Evolutionary conservation across 163 green algal genomes (phyloP), one percentile per base, ranked within the genome.

Genomic region (Chloroidium sp.): DNA sequence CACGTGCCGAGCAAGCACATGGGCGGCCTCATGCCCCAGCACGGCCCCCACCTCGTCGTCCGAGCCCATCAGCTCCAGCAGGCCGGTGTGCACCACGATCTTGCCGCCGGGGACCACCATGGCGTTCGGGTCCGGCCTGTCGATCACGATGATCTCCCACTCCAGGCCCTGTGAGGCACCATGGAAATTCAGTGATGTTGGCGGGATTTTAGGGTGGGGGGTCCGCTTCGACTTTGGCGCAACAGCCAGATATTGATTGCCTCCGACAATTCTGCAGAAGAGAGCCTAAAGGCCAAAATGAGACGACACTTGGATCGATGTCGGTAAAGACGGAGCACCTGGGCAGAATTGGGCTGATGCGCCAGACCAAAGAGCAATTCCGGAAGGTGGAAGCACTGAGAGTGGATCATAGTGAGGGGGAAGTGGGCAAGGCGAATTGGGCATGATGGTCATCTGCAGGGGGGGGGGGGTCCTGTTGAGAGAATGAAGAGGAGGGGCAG

Each of bases 81-180:
- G 82, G 1, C 90, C 86, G 6, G 77, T 86, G 76, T 81, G 83
- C 4, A 84, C 76, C 0, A 86, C 79, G 60, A 82, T 69, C 85
- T 97, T 97, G 68, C 93, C 93, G 0, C 93, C 94, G 1, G 94
- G 94, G 61, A 94, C 87, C 61, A 97, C 94, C 82, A 96, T 93
- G 0, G 94, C 94, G 81, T 97, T 97, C 75, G 92, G 85, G 1
- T 86, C 75, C 0, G 82, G 82, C 2, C 74, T 80, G n/a, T 94
- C 57, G 36, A 97, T 91, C 2, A 97, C 93, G 1, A 84, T 85
- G 89, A 95, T 97, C 86, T 97, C 92, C 83, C 83, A 97, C 1
- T 94, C 36, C 64, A 95, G 62, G 10, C 80, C 75, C 82, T 90
- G 79, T 72, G 64, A 72, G 64, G 64, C 64, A n/a, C 64, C 64